Evolutionary conservation across 495 filamentous ascomycete genomes (phyloP).

Genomic region (Endocarpon pusillum): DNA sequence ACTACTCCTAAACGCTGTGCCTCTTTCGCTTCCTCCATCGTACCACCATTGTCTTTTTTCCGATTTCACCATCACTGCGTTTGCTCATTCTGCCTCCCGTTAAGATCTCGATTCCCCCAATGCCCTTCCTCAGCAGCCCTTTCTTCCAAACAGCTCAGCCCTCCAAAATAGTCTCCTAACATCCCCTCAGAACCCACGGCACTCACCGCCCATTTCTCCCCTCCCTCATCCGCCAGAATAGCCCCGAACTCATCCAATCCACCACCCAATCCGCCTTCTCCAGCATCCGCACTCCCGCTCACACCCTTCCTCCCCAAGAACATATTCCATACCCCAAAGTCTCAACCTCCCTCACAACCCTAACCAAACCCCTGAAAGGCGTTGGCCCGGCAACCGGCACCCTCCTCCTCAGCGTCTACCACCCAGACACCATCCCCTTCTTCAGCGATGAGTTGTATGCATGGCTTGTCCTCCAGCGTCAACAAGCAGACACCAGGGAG

Average conservation of each 20-base stretch:
- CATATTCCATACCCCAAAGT: slow-evolving; percentile 27
- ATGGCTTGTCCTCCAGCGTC: slow-evolving; percentile 35
- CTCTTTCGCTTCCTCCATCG: neutral
- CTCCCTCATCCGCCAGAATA: slow-evolving; percentile 46
- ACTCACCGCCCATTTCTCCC: slow-evolving; percentile 50
- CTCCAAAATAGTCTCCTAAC: slow-evolving; percentile 1
- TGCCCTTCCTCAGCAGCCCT: slow-evolving; percentile 14
- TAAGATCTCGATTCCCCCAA: neutral
- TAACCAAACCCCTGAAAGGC: slow-evolving; percentile 38
- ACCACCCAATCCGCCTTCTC: slow-evolving; percentile 32
- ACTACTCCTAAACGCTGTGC: neutral
- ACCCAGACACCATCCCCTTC: slow-evolving; percentile 43
- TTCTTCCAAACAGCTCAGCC: neutral
- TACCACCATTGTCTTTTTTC: neutral
- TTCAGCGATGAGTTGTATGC: slow-evolving; percentile 62
- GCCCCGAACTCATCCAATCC: slow-evolving; percentile 18
- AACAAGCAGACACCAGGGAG: slow-evolving; percentile 20
- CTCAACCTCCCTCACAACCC: slow-evolving; percentile 22
- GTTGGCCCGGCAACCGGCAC: slow-evolving; percentile 62
- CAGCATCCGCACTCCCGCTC: slow-evolving; percentile 9
- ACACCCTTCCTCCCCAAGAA: slow-evolving; percentile 2
- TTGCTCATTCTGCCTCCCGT: neutral
- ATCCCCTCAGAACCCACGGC: slow-evolving; percentile 36
- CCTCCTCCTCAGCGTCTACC: slow-evolving; percentile 44
- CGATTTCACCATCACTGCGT: neutral